Evolutionary conservation across 495 filamentous ascomycete genomes (phyloP), one percentile per base, ranked within the genome.

Genomic region (Acidiella bohemica): DNA sequence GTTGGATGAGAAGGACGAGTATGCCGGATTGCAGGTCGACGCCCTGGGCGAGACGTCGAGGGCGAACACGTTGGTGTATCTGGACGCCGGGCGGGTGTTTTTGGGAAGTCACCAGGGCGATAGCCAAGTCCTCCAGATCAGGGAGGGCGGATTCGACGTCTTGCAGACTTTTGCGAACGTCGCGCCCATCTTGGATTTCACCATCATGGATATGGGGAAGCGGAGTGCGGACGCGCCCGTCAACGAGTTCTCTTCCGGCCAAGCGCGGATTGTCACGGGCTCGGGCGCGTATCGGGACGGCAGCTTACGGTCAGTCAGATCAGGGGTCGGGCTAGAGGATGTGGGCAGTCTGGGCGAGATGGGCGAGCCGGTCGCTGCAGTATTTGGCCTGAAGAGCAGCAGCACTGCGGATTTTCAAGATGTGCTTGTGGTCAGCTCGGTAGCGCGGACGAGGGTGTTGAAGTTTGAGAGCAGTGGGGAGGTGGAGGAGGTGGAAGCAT

Each of bases 61-160:
- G 44, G 79, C 90, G 2, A 78, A 70, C 26, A 68, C 68, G 16
- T 59, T 99, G 29, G 75, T 95, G 4, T 85, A 92, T 57, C 67
- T 96, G 20, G 82, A 77, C 14, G 67, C 73, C 18, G 75, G 78
- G 0, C 57, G 78, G 21, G 56, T 94, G 6, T 99, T 87, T 57
- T 71, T 96, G 22, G 92, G 82, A 2, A 95, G 90, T 4, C 86
- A 94, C 57, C 78, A 84, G 49, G 87, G 87, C 9, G 83, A 99
- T 56, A 92, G 84, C 0, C 87, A 95, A 54, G 66, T 96, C 1
- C 67, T 93, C 37, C 68, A 67, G 12, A 68, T 92, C 26, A 41
- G 28, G 20, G 61, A 64, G 34, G 59, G 65, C 29, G 61, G 63
- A 0, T 53, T 88, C 22, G 65, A 80, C 26, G 57, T 85, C 2